Evolutionary conservation across 768 basidiomycete species (phyloP), one percentile per base, ranked within the genome.

Genomic region (Amanita inopinata): DNA sequence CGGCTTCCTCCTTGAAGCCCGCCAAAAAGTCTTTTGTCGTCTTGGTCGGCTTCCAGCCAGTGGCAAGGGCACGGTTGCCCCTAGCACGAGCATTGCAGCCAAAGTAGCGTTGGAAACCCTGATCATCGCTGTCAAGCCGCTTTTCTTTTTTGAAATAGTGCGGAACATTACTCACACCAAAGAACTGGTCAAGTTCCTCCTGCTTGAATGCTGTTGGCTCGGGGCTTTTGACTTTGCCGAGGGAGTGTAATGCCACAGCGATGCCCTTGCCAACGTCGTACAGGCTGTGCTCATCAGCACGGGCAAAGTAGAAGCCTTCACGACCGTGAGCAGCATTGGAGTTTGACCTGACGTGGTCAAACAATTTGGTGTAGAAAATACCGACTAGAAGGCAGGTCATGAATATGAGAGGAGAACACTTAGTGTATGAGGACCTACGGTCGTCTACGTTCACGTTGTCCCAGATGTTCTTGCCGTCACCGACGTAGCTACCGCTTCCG

Each of bases 381-480:
- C 61, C 58, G 37, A 70, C 74, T 73, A 44, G 10, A 23, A 15
- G 10, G 10, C 12, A 27, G 52, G 23, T 12, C 24, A 35, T 22
- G 24, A 38, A 34, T 20, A 36, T 25, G 5, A 2, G 11, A 20
- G 18, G 8, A 6, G 27, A 28, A 45, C 12, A 30, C 3, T 23
- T 3, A 2, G 1, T 5, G 27, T 25, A 15, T 10, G n/a, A 22
- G 5, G 11, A 42, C 65, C 39, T 44, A 76, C 76, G 49, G 33
- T 80, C 77, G 28, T 73, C 58, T 28, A 78, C 64, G 47, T 75
- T 53, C 4, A 79, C 72, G 46, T 76, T 61, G 0, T 71, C 67
- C 80, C 78, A 83, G 4, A 75, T 33, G 40, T 80, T 78, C 51
- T 65, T 59, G 1, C 82, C 81, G 31, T 65, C 51, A 0, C 80